Conservation (phyloP, 2,329 filamentous ascomycete species). For the Drechslera avenae region DNA sequence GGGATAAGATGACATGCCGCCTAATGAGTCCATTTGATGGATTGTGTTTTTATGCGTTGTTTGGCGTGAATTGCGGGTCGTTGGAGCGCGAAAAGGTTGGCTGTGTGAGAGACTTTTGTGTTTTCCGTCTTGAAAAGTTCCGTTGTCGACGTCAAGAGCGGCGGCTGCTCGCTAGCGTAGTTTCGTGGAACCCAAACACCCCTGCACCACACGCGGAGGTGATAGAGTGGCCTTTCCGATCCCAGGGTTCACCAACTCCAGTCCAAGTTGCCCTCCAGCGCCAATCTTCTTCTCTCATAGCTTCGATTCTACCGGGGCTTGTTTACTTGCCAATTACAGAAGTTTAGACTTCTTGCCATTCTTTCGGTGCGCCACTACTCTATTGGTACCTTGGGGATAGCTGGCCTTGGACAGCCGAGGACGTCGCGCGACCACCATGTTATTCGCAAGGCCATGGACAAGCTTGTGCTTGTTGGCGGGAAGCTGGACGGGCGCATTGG, state of each 20-base stretch:
- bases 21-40: slow-evolving; percentile 41
- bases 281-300: slow-evolving; percentile 34
- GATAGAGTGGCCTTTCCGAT: slow-evolving; percentile 20
- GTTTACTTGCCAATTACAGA: slow-evolving; percentile 28
- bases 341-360: slow-evolving; percentile 37
- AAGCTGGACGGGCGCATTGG: slow-evolving; percentile 38
- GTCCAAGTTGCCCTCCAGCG: slow-evolving; percentile 33
- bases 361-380: slow-evolving; percentile 25
- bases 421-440: slow-evolving; percentile 41
- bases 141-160: slow-evolving; percentile 38
- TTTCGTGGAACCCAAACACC: slow-evolving; percentile 19
- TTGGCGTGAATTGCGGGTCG: not conserved
- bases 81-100: slow-evolving; percentile 1
- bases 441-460: slow-evolving; percentile 43
- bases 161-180: slow-evolving; percentile 20
- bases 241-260: slow-evolving; percentile 17
- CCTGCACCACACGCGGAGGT: slow-evolving; percentile 37
- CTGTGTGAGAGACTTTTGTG: not conserved
- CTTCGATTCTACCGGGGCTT: slow-evolving; percentile 15
- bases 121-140: slow-evolving; percentile 24
- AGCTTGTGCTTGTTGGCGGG: slow-evolving; percentile 47
- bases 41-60: slow-evolving; percentile 3
- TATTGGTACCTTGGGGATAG: slow-evolving; percentile 18
- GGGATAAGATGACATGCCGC: slow-evolving; percentile 36
- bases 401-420: slow-evolving; percentile 20